These are phyloP conservation scores for Arabidopsis lyrata DNA, from an alignment of 441 rosid species.

Conservation along the genomic window DNA sequence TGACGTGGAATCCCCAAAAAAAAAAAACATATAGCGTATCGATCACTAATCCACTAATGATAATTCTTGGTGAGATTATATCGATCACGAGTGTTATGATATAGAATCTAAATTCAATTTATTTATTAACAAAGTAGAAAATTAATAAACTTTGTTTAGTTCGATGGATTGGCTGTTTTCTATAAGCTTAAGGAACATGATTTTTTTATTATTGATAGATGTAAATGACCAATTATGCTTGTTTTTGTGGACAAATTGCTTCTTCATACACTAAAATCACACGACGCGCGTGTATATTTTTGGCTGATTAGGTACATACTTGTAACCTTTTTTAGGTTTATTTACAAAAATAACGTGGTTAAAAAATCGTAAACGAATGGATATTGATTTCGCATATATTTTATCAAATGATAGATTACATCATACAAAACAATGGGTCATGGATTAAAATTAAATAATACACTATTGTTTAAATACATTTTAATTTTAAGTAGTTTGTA, in stretches of 20 bases:
- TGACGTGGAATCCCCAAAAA: neutral
- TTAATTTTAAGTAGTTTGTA: neutral
- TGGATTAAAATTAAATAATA: no score
- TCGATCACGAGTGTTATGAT: neutral
- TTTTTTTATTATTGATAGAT: neutral
- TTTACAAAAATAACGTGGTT: no score
- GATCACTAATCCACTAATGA: constrained; percentile 12
- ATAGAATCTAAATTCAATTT: neutral
- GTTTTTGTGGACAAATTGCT: neutral
- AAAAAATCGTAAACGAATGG: no score
- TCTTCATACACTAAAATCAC: no score
- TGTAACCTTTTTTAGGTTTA: no score
- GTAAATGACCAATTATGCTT: neutral
- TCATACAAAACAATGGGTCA: neutral
- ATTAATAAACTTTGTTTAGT: no score
- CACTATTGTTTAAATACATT: neutral
- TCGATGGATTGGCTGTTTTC: no score
- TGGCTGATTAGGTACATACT: no score
- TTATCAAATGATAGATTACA: neutral
- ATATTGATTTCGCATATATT: neutral
- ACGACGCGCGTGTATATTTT: no score
- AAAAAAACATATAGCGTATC: constrained; percentile 1
- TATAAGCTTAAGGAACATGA: no score
- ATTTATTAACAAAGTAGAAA: neutral
- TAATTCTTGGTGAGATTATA: neutral